A percentile compares a stretch with the other conserved stretches of the same genome.
Conservation (phyloP, 192 early-diverging fungal genomes). For the Coemansia interrupta region DNA sequence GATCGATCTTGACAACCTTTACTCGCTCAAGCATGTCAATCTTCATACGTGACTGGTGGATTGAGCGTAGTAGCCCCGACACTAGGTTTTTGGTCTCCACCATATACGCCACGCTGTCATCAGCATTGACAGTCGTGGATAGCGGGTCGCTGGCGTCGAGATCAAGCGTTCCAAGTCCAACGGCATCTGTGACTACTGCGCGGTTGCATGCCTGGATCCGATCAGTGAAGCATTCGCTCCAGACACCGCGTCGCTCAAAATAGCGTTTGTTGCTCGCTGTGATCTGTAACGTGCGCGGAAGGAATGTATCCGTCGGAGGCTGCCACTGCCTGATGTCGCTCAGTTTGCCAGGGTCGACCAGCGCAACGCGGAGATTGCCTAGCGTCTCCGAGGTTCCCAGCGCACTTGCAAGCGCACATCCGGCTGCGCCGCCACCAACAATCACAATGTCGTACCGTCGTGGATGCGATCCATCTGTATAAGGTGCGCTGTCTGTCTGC, state of each 20-base stretch:
- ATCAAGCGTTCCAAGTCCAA: conserved; percentile 22
- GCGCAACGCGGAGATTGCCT: conserved; percentile 56
- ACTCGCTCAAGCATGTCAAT: conserved; percentile 68
- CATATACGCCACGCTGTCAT: conserved; percentile 70
- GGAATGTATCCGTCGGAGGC: conserved; percentile 57
- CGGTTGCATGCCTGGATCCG: conserved; percentile 60
- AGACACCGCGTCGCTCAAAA: conserved; percentile 57
- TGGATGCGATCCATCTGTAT: conserved; percentile 1
- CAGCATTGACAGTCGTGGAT: too few relatives aligned
- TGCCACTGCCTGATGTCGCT: conserved; percentile 54
- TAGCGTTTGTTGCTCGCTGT: conserved; percentile 58
- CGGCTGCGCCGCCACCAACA: conserved; percentile 87
- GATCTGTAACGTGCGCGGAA: conserved; percentile 79
- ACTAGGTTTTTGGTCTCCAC: conserved; percentile 85
- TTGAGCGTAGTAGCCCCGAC: conserved; percentile 58
- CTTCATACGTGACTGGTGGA: conserved; percentile 32
- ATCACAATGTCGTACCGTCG: conserved; percentile 78
- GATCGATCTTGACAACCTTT: conserved; percentile 60
- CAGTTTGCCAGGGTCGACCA: conserved; percentile 80
- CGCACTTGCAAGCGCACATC: conserved; percentile 77
- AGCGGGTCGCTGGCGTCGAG: conserved; percentile 5
- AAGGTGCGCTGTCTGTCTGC: not conserved
- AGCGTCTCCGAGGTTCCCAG: conserved; percentile 41
- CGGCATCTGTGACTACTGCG: conserved; percentile 44
- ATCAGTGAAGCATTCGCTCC: conserved; percentile 61